Conservation (phyloP, 176 grass and related monocot genomes). For the Echinochloa phyllopogon region DNA sequence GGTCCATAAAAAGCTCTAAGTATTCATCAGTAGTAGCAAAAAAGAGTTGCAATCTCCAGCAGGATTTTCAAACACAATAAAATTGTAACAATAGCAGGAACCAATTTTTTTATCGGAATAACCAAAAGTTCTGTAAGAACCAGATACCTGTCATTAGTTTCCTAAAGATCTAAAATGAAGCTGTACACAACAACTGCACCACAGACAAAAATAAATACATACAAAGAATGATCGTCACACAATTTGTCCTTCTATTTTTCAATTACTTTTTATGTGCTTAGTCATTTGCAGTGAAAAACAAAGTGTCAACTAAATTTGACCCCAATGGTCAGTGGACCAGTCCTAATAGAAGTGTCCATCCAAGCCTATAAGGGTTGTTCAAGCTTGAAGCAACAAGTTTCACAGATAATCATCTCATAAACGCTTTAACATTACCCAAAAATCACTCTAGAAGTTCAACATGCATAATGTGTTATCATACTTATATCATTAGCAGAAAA, state of each 20-base stretch:
- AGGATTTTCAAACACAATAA: background rate
- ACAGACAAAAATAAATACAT: background rate
- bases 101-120: background rate
- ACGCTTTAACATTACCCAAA: background rate
- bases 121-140: background rate
- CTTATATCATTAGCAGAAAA: background rate
- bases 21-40: background rate
- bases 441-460: background rate
- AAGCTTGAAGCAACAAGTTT: background rate
- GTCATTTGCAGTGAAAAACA: background rate
- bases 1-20: background rate
- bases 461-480: background rate
- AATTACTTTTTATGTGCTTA: background rate
- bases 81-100: background rate
- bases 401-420: background rate
- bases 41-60: background rate
- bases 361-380: background rate
- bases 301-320: background rate
- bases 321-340: background rate
- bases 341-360: background rate
- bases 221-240: background rate
- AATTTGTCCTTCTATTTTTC: background rate
- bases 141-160: background rate
- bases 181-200: background rate
- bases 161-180: background rate